phyloP scores from a whole-genome alignment of 2,329 filamentous ascomycete genomes.

The Calonectria montana region DNA sequence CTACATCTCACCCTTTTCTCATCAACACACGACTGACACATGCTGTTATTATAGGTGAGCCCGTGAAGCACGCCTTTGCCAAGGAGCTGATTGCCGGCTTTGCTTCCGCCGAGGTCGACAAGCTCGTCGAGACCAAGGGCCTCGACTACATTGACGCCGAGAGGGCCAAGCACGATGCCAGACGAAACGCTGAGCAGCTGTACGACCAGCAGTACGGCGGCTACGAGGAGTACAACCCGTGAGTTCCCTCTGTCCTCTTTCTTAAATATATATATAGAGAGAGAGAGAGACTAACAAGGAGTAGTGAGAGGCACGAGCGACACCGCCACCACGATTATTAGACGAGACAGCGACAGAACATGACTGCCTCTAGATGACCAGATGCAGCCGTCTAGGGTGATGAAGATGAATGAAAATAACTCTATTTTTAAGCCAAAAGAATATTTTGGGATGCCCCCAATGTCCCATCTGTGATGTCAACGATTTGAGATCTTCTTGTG shows the following conservation, averaged over 20 bases:
- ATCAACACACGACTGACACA: background rate
- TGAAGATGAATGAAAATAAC: conserved; percentile 12
- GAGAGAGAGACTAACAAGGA: background rate
- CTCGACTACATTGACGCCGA: conserved; percentile 68
- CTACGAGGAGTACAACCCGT: conserved; percentile 68
- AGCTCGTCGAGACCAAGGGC: conserved; percentile 77
- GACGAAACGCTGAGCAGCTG: conserved; percentile 67
- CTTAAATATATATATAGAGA: background rate
- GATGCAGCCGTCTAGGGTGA: background rate
- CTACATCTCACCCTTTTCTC: background rate
- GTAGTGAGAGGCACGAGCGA: background rate
- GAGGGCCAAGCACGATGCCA: conserved; percentile 69
- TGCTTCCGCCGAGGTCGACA: conserved; percentile 81
- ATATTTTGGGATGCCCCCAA: background rate
- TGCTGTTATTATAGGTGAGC: conserved; percentile 49
- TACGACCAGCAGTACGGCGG: conserved; percentile 65
- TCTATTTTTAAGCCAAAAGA: conserved; percentile 12
- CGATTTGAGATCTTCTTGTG: background rate
- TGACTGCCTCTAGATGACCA: background rate
- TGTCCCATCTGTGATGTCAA: background rate
- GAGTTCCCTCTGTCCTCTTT: conserved; percentile 49
- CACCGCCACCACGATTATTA: conserved; percentile 11
- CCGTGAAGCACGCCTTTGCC: conserved; percentile 78
- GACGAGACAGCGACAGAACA: background rate
- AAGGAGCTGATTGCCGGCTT: conserved; percentile 82